Conservation (phyloP, 805 yeast genomes). For the Candida methanosorbosa region DNA sequence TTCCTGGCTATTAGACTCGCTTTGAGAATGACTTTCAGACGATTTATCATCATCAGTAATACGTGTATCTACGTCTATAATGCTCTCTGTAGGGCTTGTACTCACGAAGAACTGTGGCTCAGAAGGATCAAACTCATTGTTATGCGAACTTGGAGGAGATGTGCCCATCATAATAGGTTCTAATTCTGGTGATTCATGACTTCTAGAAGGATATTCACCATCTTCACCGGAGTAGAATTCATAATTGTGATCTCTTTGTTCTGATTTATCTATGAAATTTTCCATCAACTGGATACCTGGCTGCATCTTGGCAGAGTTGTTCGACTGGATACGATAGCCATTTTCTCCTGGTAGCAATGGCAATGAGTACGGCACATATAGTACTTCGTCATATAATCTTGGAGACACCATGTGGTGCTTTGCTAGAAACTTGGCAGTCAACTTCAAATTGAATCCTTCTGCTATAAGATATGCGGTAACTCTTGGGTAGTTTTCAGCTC, state of each 20-base stretch:
- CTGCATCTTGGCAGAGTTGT: slow-evolving; percentile 36
- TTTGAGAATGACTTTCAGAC: too few species aligned
- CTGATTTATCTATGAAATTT: slow-evolving; percentile 67
- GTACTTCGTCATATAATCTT: slow-evolving; percentile 83
- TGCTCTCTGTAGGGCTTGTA: slow-evolving; percentile 23
- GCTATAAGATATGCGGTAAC: slow-evolving; percentile 90
- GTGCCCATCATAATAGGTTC: slow-evolving; percentile 11
- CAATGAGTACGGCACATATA: slow-evolving; percentile 80
- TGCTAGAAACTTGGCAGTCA: slow-evolving; percentile 55
- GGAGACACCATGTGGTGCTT: slow-evolving; percentile 78
- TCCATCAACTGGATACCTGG: slow-evolving; percentile 51
- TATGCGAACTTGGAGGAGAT: slow-evolving; percentile 27
- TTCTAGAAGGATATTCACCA: slow-evolving; percentile 18
- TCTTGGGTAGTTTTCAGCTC: slow-evolving; percentile 63
- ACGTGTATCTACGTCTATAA: slow-evolving; percentile 11
- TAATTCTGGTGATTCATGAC: slow-evolving; percentile 11
- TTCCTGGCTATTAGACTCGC: too few species aligned
- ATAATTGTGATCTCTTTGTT: slow-evolving; percentile 83
- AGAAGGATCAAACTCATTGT: slow-evolving; percentile 73
- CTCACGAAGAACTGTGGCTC: slow-evolving; percentile 84
- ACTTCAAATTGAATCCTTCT: slow-evolving; percentile 64
- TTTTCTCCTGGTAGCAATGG: slow-evolving; percentile 82
- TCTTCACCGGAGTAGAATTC: slow-evolving; percentile 83
- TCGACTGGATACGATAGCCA: slow-evolving; percentile 69
- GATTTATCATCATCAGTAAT: slow-evolving; percentile 1